Percentiles rank a stretch among this genome's conserved stretches.
Evolutionary conservation across 2,329 filamentous ascomycete genomes (phyloP).

Genomic region (Talaromyces sp.): DNA sequence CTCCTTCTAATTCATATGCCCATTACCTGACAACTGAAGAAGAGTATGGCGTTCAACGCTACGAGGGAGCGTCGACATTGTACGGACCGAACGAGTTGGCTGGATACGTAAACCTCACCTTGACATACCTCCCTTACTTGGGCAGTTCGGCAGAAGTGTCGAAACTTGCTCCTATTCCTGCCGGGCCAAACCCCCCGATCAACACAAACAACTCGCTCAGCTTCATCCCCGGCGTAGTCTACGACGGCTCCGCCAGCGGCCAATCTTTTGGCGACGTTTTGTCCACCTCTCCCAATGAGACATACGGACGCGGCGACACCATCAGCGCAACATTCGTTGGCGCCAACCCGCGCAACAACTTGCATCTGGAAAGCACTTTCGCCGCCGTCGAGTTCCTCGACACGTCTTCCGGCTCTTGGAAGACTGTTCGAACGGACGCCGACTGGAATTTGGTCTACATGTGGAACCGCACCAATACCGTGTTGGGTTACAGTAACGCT

Average conservation of each 20-base stretch:
- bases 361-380: slow-evolving; percentile 71
- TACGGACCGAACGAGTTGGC: slow-evolving; percentile 76
- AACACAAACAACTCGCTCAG: slow-evolving; percentile 69
- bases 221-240: slow-evolving; percentile 75
- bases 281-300: slow-evolving; percentile 44
- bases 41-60: slow-evolving; percentile 78
- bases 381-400: slow-evolving; percentile 64
- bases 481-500: slow-evolving; percentile 72
- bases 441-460: slow-evolving; percentile 81
- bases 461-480: slow-evolving; percentile 66
- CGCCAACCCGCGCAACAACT: slow-evolving; percentile 84
- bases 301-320: slow-evolving; percentile 55
- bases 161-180: slow-evolving; percentile 38
- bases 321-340: slow-evolving; percentile 70
- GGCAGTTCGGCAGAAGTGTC: slow-evolving; percentile 36
- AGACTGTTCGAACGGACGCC: slow-evolving; percentile 60
- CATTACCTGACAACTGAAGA: slow-evolving; percentile 75
- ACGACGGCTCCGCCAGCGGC: slow-evolving; percentile 61
- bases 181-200: slow-evolving; percentile 66
- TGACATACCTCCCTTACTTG: slow-evolving; percentile 65
- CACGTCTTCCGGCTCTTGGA: slow-evolving; percentile 50
- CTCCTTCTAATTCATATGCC: slow-evolving; percentile 84
- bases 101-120: slow-evolving; percentile 80
- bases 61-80: slow-evolving; percentile 90
- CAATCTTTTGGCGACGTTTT: slow-evolving; percentile 65